Conservation (phyloP, 1,284 basidiomycete genomes). For the Trametes sp. region DNA sequence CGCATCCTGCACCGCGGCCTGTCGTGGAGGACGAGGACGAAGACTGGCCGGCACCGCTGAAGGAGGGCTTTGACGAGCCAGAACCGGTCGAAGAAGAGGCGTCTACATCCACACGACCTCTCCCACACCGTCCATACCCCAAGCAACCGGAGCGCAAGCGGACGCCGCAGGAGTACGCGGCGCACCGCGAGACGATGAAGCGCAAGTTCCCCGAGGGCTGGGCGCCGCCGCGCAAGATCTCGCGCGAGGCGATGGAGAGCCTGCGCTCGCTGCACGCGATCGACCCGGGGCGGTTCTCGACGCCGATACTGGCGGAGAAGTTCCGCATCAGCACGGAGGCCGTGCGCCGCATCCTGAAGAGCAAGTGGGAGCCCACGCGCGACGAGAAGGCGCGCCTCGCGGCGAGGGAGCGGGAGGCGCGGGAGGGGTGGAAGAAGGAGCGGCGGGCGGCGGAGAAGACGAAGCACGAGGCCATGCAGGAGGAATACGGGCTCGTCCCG, state of each 20-base stretch:
- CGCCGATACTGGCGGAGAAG: conserved; percentile 74
- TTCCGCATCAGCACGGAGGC: conserved; percentile 91
- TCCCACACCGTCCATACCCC: conserved; percentile 21
- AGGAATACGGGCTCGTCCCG: conserved; percentile 21
- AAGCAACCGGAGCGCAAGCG: conserved; percentile 27
- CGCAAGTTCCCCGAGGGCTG: conserved; percentile 79
- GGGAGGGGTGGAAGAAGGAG: conserved; percentile 51
- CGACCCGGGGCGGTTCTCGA: conserved; percentile 76
- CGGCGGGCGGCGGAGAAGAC: conserved; percentile 53
- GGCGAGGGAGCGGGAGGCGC: conserved; percentile 63
- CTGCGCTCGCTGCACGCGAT: conserved; percentile 75
- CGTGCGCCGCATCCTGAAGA: conserved; percentile 84
- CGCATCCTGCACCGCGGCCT: conserved; percentile 56
- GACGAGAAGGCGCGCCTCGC: conserved; percentile 62
- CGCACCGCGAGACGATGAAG: conserved; percentile 67
- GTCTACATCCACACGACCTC: conserved; percentile 11
- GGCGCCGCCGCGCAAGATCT: conserved; percentile 87
- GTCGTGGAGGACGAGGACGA: conserved; percentile 56
- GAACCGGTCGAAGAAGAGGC: conserved; percentile 20
- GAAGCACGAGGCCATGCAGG: conserved; percentile 41
- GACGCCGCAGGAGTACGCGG: conserved; percentile 52
- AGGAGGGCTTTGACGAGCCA: conserved; percentile 40
- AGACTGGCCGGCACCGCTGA: conserved; percentile 28
- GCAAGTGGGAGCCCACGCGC: conserved; percentile 76
- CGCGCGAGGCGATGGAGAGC: conserved; percentile 91